Conservation (phyloP, 805 yeast species). For the Naumovozyma dairenensis region DNA sequence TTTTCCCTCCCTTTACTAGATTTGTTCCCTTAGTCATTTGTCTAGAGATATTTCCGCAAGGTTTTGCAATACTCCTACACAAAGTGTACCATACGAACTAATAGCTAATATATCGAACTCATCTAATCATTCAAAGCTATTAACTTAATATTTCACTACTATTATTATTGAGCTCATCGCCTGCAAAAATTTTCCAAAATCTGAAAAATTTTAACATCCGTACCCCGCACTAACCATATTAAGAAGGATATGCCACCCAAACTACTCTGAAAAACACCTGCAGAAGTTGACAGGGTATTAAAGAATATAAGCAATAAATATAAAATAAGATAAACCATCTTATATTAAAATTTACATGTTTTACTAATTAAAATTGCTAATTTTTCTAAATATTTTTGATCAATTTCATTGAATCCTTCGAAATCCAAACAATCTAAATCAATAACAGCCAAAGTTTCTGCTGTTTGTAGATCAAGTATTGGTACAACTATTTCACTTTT, state of each 20-base stretch:
- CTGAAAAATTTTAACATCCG: background rate
- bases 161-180: slow-evolving; percentile 1
- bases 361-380: slow-evolving; percentile 44
- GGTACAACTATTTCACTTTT: slow-evolving; percentile 92
- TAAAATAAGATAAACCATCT: no score
- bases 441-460: slow-evolving; percentile 57
- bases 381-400: slow-evolving; percentile 47
- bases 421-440: slow-evolving; percentile 71
- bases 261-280: no score
- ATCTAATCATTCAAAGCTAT: no score
- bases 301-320: no score
- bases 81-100: no score
- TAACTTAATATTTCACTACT: no score
- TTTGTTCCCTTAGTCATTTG: no score
- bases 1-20: background rate
- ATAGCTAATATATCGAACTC: no score
- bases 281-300: no score
- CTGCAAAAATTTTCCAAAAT: background rate
- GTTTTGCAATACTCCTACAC: no score
- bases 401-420: slow-evolving; percentile 60
- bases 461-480: slow-evolving; percentile 34
- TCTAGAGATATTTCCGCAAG: no score
- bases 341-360: slow-evolving; percentile 45
- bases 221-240: background rate
- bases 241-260: no score